A percentile compares a stretch with the other conserved stretches of the same genome.
Conservation (phyloP, 2,329 filamentous ascomycete genomes). For the Cladosporium phlei region DNA sequence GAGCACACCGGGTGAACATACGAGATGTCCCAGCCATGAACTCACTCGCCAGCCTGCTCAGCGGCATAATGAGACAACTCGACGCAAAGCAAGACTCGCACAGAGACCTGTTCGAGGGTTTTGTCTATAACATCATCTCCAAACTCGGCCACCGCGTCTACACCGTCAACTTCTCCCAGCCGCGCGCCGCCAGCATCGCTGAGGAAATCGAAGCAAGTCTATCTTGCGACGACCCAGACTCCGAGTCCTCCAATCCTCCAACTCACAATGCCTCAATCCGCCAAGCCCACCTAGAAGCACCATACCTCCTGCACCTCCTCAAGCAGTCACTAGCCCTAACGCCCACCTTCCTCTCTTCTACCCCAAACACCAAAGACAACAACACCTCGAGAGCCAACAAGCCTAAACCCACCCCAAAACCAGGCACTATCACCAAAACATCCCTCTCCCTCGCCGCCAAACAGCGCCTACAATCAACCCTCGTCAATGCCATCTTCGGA, state of each 20-base stretch:
- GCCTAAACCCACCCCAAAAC: slow-evolving; percentile 22
- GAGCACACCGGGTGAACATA: slow-evolving; percentile 17
- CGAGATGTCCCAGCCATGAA: slow-evolving; percentile 21
- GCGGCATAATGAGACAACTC: slow-evolving; percentile 33
- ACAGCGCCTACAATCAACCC: slow-evolving; percentile 42
- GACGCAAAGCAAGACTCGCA: slow-evolving; percentile 34
- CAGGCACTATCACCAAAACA: slow-evolving; percentile 27
- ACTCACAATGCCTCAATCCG: slow-evolving; percentile 21
- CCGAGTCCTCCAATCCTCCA: not conserved
- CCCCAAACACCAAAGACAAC: too few relatives aligned
- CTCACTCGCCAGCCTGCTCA: slow-evolving; percentile 33
- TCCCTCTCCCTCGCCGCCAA: slow-evolving; percentile 35
- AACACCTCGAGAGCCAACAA: slow-evolving; percentile 22
- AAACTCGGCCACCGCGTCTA: slow-evolving; percentile 37
- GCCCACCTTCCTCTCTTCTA: slow-evolving; percentile 35
- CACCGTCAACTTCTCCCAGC: slow-evolving; percentile 35
- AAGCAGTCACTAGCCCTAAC: slow-evolving; percentile 37
- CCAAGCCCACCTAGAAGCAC: slow-evolving; percentile 34
- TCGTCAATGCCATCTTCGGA: slow-evolving; percentile 43
- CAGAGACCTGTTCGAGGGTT: slow-evolving; percentile 41
- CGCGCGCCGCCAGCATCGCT: slow-evolving; percentile 14
- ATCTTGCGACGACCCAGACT: slow-evolving; percentile 19
- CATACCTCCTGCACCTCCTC: slow-evolving; percentile 39
- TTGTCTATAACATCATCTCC: slow-evolving; percentile 38
- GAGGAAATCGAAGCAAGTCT: not conserved